Percentiles rank a stretch among this genome's conserved stretches.
Evolutionary conservation across 495 filamentous ascomycete genomes (phyloP).

Genomic region (Aspergillus mulundensis): DNA sequence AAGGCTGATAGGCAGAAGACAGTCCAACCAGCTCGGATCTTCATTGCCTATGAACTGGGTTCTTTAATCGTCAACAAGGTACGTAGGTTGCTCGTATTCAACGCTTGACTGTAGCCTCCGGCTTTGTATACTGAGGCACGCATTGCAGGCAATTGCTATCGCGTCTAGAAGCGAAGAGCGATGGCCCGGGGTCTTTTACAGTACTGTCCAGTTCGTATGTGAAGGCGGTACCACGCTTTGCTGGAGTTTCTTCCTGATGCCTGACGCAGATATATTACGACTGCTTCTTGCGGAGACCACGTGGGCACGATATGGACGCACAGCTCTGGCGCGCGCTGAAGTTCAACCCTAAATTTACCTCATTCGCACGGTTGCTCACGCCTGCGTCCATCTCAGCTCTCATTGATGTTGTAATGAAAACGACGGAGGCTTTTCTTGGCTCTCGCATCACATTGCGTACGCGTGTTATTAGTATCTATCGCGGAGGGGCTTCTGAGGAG

Average conservation of each 20-base stretch:
- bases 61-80: conserved; percentile 1
- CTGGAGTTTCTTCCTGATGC: not conserved
- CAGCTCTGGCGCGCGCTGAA: too few species aligned
- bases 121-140: not conserved
- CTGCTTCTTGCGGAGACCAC: not conserved
- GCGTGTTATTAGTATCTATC: not conserved
- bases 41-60: not conserved
- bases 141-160: not conserved
- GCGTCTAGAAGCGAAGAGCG: not conserved
- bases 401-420: not conserved
- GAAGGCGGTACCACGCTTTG: too few species aligned
- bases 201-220: not conserved
- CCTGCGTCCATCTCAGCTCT: not conserved
- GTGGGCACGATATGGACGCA: not conserved
- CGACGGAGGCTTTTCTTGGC: not conserved
- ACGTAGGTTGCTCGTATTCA: not conserved
- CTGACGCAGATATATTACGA: not conserved
- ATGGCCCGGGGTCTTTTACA: not conserved
- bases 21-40: not conserved
- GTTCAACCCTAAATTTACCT: too few species aligned
- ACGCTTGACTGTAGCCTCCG: not conserved
- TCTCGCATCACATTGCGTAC: not conserved
- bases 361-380: too few species aligned
- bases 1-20: not conserved
- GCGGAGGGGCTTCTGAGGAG: not conserved